These are phyloP conservation scores for Pythium scleroteichum DNA, from an alignment of 352 stramenopile genomes.

Conservation along the genomic window DNA sequence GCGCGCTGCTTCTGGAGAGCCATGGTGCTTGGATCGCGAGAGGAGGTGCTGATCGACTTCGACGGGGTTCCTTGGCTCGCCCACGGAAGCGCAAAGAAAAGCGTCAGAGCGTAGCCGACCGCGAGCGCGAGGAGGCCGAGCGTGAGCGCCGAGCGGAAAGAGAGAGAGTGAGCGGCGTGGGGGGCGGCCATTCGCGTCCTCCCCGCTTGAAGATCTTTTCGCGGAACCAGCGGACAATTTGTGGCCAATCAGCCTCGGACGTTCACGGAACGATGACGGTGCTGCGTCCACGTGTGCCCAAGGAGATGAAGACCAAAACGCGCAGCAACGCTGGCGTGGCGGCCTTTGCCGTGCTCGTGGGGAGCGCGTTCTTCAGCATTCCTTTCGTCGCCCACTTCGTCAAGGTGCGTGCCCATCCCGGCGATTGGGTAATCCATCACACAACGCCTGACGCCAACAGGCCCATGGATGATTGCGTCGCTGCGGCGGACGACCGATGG, in stretches of 20 bases:
- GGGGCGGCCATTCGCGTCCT: too few relatives aligned
- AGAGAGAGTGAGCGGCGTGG: slow-evolving; percentile 7
- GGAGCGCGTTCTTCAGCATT: slow-evolving; percentile 70
- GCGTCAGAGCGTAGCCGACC: slow-evolving; percentile 6
- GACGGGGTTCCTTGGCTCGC: not conserved
- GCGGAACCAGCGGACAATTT: not conserved
- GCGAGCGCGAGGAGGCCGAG: slow-evolving; percentile 14
- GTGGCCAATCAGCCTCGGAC: slow-evolving; percentile 8
- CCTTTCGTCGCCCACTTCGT: slow-evolving; percentile 67
- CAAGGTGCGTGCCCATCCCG: slow-evolving; percentile 40
- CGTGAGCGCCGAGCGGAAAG: slow-evolving; percentile 22
- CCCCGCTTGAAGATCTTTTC: not conserved
- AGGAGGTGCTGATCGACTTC: slow-evolving; percentile 1
- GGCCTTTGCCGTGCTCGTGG: slow-evolving; percentile 48
- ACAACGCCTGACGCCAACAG: not conserved
- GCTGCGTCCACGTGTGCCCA: slow-evolving; percentile 17
- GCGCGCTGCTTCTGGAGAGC: slow-evolving; percentile 47
- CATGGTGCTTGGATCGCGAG: slow-evolving; percentile 13
- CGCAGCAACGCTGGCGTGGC: slow-evolving; percentile 42
- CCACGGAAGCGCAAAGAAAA: slow-evolving; percentile 11
- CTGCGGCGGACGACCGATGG: not conserved
- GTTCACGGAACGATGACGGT: slow-evolving; percentile 10
- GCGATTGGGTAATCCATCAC: slow-evolving; percentile 4
- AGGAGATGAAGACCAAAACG: slow-evolving; percentile 5
- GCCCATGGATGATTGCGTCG: not conserved